These are phyloP conservation scores for Quercus dentata DNA, from an alignment of 306 rosid genomes.

Conservation along the genomic window DNA sequence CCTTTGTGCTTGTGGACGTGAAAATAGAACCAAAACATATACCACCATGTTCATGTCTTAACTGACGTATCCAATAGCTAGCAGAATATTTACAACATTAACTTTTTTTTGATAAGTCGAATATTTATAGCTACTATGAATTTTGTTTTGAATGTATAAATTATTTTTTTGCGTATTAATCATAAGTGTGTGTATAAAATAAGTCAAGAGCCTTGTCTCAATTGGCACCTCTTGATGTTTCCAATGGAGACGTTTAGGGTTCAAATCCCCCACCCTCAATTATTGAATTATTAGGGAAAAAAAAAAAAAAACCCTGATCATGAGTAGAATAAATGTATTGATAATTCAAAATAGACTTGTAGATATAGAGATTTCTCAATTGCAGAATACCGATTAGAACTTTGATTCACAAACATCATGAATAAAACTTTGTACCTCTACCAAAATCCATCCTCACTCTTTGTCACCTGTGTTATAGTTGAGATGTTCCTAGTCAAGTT, in stretches of 20 bases:
- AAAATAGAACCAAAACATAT: no score
- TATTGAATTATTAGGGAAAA: no score
- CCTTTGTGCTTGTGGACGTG: no score
- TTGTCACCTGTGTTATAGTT: background rate
- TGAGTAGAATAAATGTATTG: background rate
- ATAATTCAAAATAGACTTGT: background rate
- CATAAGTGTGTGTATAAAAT: background rate
- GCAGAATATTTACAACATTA: no score
- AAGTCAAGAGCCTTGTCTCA: no score
- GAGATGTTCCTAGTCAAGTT: background rate
- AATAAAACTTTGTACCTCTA: background rate
- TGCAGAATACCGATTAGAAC: background rate
- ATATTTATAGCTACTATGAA: background rate
- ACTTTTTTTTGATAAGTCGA: no score
- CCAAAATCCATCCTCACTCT: background rate
- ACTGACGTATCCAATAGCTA: no score
- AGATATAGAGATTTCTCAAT: background rate
- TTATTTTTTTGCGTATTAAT: background rate
- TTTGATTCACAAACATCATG: background rate
- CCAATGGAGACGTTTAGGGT: no score
- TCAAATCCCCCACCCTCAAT: no score
- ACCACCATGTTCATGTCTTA: no score
- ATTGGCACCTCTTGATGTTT: no score
- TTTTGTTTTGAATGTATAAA: background rate
- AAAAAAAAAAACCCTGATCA: no score